phyloP scores from a whole-genome alignment of 345 rosid genomes.

The Diplotaxis tenuifolia region DNA sequence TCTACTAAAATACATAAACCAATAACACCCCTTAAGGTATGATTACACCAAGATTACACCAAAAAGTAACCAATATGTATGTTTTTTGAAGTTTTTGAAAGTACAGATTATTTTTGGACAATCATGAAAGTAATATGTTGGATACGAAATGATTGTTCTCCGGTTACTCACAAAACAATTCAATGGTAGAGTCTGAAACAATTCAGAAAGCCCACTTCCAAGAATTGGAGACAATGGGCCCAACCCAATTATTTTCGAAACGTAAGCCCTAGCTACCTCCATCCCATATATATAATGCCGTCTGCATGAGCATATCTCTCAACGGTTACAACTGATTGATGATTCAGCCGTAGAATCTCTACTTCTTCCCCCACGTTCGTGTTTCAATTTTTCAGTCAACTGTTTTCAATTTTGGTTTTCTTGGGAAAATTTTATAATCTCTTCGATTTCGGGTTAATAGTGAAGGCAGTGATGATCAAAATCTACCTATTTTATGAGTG shows the following conservation, averaged over 20 bases:
- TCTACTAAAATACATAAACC: no score
- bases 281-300: constrained; percentile 17
- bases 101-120: no score
- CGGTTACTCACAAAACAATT: no score
- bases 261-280: constrained; percentile 27
- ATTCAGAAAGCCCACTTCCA: no score
- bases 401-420: not conserved
- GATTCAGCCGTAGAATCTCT: not conserved
- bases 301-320: not conserved
- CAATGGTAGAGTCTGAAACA: no score
- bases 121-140: no score
- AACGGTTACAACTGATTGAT: not conserved
- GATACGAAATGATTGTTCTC: no score
- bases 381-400: not conserved
- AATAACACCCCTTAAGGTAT: no score
- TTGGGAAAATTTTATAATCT: not conserved
- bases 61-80: no score
- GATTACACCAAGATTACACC: no score
- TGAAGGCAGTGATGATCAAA: constrained; percentile 37
- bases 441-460: not conserved
- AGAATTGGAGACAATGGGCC: not conserved
- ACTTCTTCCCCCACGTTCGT: not conserved
- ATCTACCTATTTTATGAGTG: constrained; percentile 37
- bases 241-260: not conserved
- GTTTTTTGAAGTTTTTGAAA: no score